Evolutionary conservation across 108 stramenopile species (phyloP), one percentile per base, ranked within the genome.

Genomic region (Fragilaria crotonensis): DNA sequence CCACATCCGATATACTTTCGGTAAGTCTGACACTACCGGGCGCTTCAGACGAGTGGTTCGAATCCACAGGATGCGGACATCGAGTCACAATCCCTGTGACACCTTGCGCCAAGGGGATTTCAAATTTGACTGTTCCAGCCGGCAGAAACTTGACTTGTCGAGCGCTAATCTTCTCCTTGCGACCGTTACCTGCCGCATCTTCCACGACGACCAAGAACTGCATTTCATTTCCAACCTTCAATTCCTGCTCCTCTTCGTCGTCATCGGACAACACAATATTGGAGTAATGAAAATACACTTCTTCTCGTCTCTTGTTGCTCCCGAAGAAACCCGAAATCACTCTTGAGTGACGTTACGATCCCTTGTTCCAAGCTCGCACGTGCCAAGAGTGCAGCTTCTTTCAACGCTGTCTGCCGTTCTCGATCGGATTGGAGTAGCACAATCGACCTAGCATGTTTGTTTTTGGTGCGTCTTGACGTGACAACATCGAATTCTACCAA

Each of bases 271-370:
- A 22, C 2, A 63, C 26, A 18, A 84, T 27, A 57, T 79, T 66
- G 1, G 80, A 79, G 51, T 73, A 60, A 63, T 87, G 85, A 63
- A 78, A 90, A 62, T 87, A 87, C 11, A 90, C 75, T 56, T 85
- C 70, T 22, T 81, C 79, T 2, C 64, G 57, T 19, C 85, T 68
- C 52, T 50, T 61, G 45, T 67, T 78, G 52, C 72, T 75, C 45
- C 60, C 68, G 11, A 90, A 33, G 36, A 58, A 85, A 85, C 0
- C 89, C 89, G 73, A 56, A 85, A 19, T 80, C 76, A 29, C 72
- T 68, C 56, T 79, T 81, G 29, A 73, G 48, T n/a, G 76, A 63
- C 17, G 78, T 67, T 1, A 90, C 79, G 29, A 80, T 65, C 1
- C 89, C 89, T 27, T 63, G 66, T 68, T 90, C 85, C 47, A 64